These are phyloP conservation scores for Cryoendolithus antarcticus DNA, from an alignment of 2,329 filamentous ascomycete species.

Conservation along the genomic window DNA sequence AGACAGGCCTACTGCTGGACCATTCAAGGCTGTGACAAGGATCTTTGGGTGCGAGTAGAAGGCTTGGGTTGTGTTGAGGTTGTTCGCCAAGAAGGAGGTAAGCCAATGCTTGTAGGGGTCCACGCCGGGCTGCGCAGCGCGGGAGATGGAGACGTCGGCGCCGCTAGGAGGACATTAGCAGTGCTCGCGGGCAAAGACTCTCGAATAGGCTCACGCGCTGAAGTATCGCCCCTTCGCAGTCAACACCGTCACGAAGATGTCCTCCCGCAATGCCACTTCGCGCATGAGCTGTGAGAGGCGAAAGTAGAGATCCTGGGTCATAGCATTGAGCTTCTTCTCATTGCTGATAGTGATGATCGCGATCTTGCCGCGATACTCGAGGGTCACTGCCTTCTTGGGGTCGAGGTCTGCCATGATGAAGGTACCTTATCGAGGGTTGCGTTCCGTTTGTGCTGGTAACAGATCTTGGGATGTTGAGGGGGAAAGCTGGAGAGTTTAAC, in stretches of 20 bases:
- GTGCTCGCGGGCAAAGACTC: background rate
- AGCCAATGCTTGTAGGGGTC: constrained; percentile 48
- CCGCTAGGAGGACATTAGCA: constrained; percentile 41
- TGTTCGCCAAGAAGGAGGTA: constrained; percentile 64
- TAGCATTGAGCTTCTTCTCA: constrained; percentile 75
- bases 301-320: constrained; percentile 63
- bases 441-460: background rate
- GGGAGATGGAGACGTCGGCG: constrained; percentile 57
- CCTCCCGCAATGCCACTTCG: constrained; percentile 64
- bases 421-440: too few species aligned
- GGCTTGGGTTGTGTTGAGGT: constrained; percentile 77
- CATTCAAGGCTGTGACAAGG: constrained; percentile 81
- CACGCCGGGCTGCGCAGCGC: constrained; percentile 24
- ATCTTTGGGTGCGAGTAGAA: constrained; percentile 94
- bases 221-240: constrained; percentile 73
- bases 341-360: constrained; percentile 82
- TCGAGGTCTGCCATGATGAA: constrained; percentile 8
- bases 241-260: constrained; percentile 73
- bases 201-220: constrained; percentile 55
- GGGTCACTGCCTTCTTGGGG: constrained; percentile 36
- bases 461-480: background rate
- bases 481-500: background rate
- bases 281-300: constrained; percentile 59
- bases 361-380: constrained; percentile 55
- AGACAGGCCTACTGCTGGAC: constrained; percentile 76